A percentile compares a stretch with the other conserved stretches of the same genome.
Conservation (phyloP, 352 stramenopile species). For the Thraustochytrium sp. region DNA sequence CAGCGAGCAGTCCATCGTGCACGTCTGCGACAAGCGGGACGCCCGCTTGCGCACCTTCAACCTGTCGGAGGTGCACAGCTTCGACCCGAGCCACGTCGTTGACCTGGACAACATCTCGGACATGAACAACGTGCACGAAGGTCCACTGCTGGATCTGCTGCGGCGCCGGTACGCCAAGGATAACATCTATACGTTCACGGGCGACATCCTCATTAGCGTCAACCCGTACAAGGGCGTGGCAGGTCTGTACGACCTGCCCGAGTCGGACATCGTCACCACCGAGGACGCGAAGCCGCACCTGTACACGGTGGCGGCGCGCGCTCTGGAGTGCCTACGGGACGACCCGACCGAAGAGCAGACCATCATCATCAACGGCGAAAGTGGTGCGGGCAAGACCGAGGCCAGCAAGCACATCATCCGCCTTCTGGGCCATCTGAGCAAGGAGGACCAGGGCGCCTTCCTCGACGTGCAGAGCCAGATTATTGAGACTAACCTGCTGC, state of each 20-base stretch:
- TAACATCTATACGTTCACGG: conserved; percentile 87
- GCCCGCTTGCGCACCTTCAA: background rate
- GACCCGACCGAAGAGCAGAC: conserved; percentile 68
- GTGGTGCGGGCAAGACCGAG: conserved; percentile 90
- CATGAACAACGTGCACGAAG: conserved; percentile 50
- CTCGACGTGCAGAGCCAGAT: conserved; percentile 58
- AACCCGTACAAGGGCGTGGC: conserved; percentile 61
- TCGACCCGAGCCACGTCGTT: conserved; percentile 76
- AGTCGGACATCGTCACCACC: conserved; percentile 52
- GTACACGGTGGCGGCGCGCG: conserved; percentile 77
- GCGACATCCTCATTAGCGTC: conserved; percentile 62
- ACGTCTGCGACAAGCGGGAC: background rate
- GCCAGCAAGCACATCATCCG: conserved; percentile 92
- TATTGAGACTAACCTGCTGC: conserved; percentile 89
- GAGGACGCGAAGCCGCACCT: conserved; percentile 65
- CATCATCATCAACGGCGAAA: conserved; percentile 87
- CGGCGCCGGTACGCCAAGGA: conserved; percentile 73
- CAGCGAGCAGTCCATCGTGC: background rate
- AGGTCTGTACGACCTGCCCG: conserved; percentile 43
- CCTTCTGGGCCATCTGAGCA: conserved; percentile 79
- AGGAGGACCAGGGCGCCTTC: background rate
- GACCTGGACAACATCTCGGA: conserved; percentile 50
- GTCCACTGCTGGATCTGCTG: conserved; percentile 44
- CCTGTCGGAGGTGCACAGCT: conserved; percentile 69
- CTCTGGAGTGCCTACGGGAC: conserved; percentile 67